A percentile compares a stretch with the other conserved stretches of the same genome.
Conservation (phyloP, 2,329 filamentous ascomycete genomes). For the Pezicula neosporulosa region DNA sequence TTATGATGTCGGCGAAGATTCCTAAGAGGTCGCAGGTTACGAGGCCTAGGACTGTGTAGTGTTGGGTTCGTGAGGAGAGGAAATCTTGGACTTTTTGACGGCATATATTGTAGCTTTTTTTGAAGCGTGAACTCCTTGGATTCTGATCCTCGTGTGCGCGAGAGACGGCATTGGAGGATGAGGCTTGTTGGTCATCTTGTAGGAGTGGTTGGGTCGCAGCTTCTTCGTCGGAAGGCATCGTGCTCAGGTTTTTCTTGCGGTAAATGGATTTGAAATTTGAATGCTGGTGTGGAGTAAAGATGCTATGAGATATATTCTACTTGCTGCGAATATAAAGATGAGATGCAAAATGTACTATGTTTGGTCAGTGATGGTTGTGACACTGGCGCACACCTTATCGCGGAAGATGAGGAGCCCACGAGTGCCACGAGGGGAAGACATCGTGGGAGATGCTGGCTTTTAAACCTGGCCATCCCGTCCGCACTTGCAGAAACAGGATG, state of each 20-base stretch:
- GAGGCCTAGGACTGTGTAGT: slow-evolving; percentile 44
- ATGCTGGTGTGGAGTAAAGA: not conserved
- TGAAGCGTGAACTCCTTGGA: slow-evolving; percentile 1
- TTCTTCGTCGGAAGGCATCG: slow-evolving; percentile 9
- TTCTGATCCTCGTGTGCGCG: not conserved
- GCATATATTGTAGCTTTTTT: slow-evolving; percentile 6
- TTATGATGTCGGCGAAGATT: slow-evolving; percentile 49
- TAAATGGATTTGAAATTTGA: not conserved
- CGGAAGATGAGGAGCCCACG: no score
- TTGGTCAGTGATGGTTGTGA: not conserved
- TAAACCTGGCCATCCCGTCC: no score
- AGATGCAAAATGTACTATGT: not conserved
- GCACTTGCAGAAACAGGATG: no score
- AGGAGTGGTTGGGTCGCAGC: slow-evolving; percentile 15
- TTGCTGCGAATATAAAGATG: not conserved
- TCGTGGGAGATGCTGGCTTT: no score
- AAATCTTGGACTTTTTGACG: slow-evolving; percentile 12
- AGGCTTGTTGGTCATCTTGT: not conserved
- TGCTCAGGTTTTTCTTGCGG: not conserved
- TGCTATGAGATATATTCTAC: not conserved
- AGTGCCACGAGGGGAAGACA: no score
- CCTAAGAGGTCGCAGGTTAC: slow-evolving; percentile 46
- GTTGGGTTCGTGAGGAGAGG: slow-evolving; percentile 41
- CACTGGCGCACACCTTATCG: slow-evolving; percentile 9
- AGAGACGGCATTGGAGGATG: not conserved